A percentile compares a stretch with the other conserved stretches of the same genome.
These are phyloP conservation scores for Suhomyces coccinellae DNA, from an alignment of 1,139 yeast species.

Conservation along the genomic window DNA sequence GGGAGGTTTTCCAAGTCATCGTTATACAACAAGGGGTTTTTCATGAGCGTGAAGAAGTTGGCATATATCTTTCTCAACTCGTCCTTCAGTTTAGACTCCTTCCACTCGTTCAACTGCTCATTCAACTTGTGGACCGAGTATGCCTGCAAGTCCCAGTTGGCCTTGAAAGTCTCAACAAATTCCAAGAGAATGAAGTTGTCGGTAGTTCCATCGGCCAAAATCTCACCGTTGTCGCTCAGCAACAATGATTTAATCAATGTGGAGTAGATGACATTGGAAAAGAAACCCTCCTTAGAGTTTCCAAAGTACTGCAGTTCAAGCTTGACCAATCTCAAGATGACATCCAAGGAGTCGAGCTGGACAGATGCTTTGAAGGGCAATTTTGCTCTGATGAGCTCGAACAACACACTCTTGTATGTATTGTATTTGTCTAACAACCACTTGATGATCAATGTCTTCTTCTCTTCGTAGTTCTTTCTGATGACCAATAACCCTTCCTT, in stretches of 20 bases:
- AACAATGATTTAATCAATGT: slow-evolving; percentile 49
- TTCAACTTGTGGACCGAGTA: slow-evolving; percentile 52
- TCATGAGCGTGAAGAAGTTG: slow-evolving; percentile 41
- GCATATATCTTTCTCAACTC: slow-evolving; percentile 32
- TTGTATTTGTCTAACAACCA: slow-evolving; percentile 69
- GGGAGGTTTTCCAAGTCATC: slow-evolving; percentile 33
- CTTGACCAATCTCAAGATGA: slow-evolving; percentile 59
- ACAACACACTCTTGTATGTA: slow-evolving; percentile 49
- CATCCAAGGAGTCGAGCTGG: slow-evolving; percentile 64
- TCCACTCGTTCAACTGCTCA: slow-evolving; percentile 25
- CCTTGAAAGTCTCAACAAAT: slow-evolving; percentile 54
- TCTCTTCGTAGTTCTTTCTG: slow-evolving; percentile 43
- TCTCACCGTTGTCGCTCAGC: slow-evolving; percentile 36
- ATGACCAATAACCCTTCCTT: slow-evolving; percentile 46
- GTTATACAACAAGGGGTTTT: slow-evolving; percentile 27
- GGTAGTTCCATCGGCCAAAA: slow-evolving; percentile 47
- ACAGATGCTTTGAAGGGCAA: slow-evolving; percentile 43
- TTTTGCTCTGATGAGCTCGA: slow-evolving; percentile 38
- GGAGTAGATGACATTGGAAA: slow-evolving; percentile 60
- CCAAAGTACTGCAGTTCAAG: slow-evolving; percentile 58
- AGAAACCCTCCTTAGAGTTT: slow-evolving; percentile 50
- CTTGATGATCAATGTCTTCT: slow-evolving; percentile 47
- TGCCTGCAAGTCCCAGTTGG: slow-evolving; percentile 66
- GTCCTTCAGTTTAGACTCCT: slow-evolving; percentile 17
- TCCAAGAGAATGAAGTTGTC: slow-evolving; percentile 59